Base-by-base conservation (phyloP, 148 eudicot genomes). In the Diospyros lotus region DNA sequence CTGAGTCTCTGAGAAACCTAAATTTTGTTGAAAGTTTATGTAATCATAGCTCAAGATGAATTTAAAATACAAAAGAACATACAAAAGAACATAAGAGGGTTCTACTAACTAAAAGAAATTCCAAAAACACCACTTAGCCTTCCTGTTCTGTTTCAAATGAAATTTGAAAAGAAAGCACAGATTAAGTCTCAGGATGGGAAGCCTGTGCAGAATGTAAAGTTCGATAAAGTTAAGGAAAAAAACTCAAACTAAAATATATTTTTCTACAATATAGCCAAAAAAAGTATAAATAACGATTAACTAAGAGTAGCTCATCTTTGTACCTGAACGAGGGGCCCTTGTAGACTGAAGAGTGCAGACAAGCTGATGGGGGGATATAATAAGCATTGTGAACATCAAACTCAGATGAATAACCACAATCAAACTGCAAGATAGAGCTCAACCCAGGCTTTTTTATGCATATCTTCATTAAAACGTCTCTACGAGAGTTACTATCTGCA, bases 361-460 rank as follows among this genome's bases (percentile, higher is more conserved):
- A 73, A 62, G 84, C 76, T 51, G 74, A 64, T 51, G 92, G 83
- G n/a, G 76, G 81, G 73, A 91, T 80, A 86, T 82, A 87, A 79
- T 68, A 76, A 42, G 91, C 91, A 75, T 78, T 51, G 15, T 10
- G 60, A 71, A 94, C 86, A 73, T 74, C 42, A 55, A 87, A 80
- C 15, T 80, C 86, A 43, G 87, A 82, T 64, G 80, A 71, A 53
- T 44, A 12, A 40, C 54, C 68, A 77, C 97, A 91, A 77, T 90
- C 89, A 85, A 91, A 91, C 82, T 86, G 91, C 84, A 94, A 77
- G 61, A 90, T 76, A 46, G 98, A 91, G 81, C 87, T 86, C 78
- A 91, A 66, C 15, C 93, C 88, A 51, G 94, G 93, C 84, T 91
- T 94, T 74, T 82, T 91, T 46, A 94, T 71, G 81, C 98, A 89